Base-by-base conservation (phyloP, 2,329 filamentous ascomycete genomes). In the Mycosphaerella sp. region DNA sequence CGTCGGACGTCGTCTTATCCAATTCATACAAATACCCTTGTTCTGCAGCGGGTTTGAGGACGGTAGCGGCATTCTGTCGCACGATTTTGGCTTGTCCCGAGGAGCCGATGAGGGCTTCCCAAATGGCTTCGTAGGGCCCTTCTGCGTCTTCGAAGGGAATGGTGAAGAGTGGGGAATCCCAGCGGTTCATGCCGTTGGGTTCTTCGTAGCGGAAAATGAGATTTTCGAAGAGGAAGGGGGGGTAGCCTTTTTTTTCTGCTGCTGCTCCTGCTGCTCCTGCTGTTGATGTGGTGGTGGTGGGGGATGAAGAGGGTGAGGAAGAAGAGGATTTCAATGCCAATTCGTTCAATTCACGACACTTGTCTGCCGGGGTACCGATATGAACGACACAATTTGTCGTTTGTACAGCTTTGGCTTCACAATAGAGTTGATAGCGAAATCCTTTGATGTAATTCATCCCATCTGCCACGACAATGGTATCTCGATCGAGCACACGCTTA, bases 391-490 rank as follows among this genome's bases (percentile, higher is more conserved):
- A 90, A 70, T 81, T 86, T 2, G 86, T 81, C 3, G 88, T 93
- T 59, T 84, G 76, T 51, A 87, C 74, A 45, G 88, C 88, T 72
- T 93, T 93, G 38, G 88, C 83, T 72, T 93, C 88, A 73, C 88
- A 92, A 70, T 85, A 86, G 21, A 95, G 76, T 75, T 95, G 88
- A 69, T 95, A 95, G 46, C 89, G 79, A 81, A 87, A 93, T 38
- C 88, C 89, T 70, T 93, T 93, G 73, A 95, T 95, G 72, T 93
- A 95, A 71, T 93, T 93, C 56, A 88, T 74, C 1, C 84, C 83
- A 68, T 95, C 88, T 12, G 89, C 80, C 45, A 95, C 81, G 49
- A 93, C 86, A 54, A 95, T 83, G 65, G 89, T 85, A 64, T 82
- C 82, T 53, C 83, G 80, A 56, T 80, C 83, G 31, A 95, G 77